These are phyloP conservation scores for Gomphus sp. DNA, from an alignment of 1,284 basidiomycete species.

Conservation along the genomic window DNA sequence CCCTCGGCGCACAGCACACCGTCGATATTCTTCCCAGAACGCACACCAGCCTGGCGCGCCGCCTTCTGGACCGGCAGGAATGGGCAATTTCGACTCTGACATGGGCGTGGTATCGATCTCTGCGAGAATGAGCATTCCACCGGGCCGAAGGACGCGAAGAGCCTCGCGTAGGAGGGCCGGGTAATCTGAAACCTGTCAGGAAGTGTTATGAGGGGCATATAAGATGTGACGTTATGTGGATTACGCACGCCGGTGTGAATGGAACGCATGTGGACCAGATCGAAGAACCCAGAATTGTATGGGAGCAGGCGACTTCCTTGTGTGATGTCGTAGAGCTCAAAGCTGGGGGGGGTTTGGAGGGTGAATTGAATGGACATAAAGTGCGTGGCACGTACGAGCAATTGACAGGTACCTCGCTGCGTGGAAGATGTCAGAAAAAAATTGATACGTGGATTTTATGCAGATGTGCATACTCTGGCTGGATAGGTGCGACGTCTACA, in stretches of 20 bases:
- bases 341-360: constrained; percentile 30
- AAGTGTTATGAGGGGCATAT: constrained; percentile 22
- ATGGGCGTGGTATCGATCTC: constrained; percentile 47
- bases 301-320: constrained; percentile 28
- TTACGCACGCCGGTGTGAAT: constrained; percentile 49
- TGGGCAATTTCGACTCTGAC: constrained; percentile 31
- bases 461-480: constrained; percentile 39
- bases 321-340: constrained; percentile 55
- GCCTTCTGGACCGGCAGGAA: constrained; percentile 33
- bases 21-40: constrained; percentile 50
- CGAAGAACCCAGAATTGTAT: constrained; percentile 51
- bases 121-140: constrained; percentile 57
- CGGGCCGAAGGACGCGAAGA: constrained; percentile 54
- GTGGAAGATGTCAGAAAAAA: constrained; percentile 12
- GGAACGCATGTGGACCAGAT: constrained; percentile 57
- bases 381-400: constrained; percentile 42
- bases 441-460: neutral
- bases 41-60: constrained; percentile 46
- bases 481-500: constrained; percentile 60
- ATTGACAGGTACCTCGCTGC: constrained; percentile 52
- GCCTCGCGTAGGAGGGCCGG: constrained; percentile 49
- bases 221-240: neutral
- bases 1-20: constrained; percentile 38
- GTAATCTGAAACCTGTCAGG: constrained; percentile 47
- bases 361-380: neutral